Conservation (phyloP, 2,329 filamentous ascomycete species). For the Trichoderma afroharzianum region DNA sequence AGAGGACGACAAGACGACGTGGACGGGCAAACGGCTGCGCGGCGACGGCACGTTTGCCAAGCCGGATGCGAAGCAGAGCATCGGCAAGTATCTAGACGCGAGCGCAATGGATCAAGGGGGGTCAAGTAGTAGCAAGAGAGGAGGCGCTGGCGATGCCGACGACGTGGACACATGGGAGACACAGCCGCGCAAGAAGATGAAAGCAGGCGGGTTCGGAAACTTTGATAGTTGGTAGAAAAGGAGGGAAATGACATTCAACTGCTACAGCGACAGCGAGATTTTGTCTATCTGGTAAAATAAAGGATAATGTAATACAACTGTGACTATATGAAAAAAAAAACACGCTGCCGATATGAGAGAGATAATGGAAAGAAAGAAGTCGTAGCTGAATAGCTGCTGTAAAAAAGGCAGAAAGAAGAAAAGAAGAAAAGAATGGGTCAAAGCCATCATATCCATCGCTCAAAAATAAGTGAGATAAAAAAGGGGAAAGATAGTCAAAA, state of each 20-base stretch:
- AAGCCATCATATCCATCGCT: neutral
- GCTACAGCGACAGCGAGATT: neutral
- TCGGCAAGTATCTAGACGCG: constrained; percentile 80
- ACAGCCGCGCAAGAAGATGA: constrained; percentile 74
- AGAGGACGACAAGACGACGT: constrained; percentile 87
- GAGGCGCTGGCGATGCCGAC: constrained; percentile 52
- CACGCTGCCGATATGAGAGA: neutral
- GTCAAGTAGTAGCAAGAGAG: constrained; percentile 48
- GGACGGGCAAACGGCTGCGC: constrained; percentile 90
- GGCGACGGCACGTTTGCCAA: constrained; percentile 57
- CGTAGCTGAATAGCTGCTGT: neutral
- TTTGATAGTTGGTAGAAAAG: constrained; percentile 78
- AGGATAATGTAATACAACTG: constrained; percentile 1
- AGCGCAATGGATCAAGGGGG: constrained; percentile 34
- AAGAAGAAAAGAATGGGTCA: neutral
- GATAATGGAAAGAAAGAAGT: neutral
- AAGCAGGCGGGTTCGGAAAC: constrained; percentile 79
- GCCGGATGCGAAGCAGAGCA: constrained; percentile 41
- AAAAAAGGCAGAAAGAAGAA: neutral
- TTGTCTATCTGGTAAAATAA: neutral
- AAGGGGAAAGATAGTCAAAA: neutral
- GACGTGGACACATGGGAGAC: constrained; percentile 65
- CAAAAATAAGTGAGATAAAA: neutral
- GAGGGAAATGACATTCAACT: neutral
- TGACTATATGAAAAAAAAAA: neutral